Evolutionary conservation across 2,329 filamentous ascomycete genomes (phyloP).

Genomic region (Ceratocystis diversiconidia): DNA sequence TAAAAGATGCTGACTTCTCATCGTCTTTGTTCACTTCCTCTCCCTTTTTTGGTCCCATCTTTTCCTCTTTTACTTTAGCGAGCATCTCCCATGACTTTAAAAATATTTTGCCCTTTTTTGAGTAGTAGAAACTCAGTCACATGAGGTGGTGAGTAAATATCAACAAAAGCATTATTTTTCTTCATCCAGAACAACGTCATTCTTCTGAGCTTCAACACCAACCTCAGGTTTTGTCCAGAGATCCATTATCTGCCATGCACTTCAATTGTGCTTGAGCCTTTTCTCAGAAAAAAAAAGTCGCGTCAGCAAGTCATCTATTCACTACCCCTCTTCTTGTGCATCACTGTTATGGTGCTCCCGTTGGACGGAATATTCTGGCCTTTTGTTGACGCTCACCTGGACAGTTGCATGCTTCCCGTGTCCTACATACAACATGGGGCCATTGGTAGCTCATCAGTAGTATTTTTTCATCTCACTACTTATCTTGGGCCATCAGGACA

Average conservation of each 20-base stretch:
- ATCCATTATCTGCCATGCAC: background rate
- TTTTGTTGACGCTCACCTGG: conserved; percentile 1
- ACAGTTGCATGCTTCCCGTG: background rate
- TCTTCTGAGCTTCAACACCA: background rate
- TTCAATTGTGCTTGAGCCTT: background rate
- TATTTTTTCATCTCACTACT: background rate
- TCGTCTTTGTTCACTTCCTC: background rate
- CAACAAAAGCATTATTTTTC: background rate
- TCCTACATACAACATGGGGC: background rate
- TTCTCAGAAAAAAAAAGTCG: background rate
- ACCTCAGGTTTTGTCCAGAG: background rate
- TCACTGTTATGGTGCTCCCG: background rate
- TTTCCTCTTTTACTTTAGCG: background rate
- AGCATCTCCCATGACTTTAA: background rate
- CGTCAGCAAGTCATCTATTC: background rate
- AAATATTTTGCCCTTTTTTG: background rate
- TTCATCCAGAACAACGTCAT: background rate
- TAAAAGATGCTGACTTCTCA: background rate
- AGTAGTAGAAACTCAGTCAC: background rate
- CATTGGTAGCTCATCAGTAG: background rate
- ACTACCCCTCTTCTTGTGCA: background rate
- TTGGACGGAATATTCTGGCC: background rate
- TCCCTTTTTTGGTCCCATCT: background rate
- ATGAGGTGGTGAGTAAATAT: background rate
- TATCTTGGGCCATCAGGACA: background rate